phyloP scores from a whole-genome alignment of 2,329 filamentous ascomycete species.

The Hypoxylon sp. region DNA sequence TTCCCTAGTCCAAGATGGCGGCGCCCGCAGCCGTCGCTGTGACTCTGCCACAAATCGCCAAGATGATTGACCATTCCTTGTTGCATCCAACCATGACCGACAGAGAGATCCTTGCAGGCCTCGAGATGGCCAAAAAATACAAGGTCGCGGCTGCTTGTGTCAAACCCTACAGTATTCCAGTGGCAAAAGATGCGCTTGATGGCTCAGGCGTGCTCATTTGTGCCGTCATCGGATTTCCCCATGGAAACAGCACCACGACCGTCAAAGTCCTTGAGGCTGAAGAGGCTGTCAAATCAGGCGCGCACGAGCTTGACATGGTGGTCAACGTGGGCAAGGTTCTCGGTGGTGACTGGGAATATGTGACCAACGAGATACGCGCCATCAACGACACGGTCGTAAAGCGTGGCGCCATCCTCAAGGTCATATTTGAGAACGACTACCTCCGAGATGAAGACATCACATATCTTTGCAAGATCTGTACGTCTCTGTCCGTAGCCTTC shows the following conservation, averaged over 20 bases:
- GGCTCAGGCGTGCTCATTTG: conserved; percentile 65
- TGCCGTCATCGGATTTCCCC: conserved; percentile 72
- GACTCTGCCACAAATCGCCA: conserved; percentile 63
- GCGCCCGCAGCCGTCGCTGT: conserved; percentile 53
- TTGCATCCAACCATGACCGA: conserved; percentile 74
- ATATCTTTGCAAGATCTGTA: conserved; percentile 68
- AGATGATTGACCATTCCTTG: conserved; percentile 72
- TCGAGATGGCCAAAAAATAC: conserved; percentile 62
- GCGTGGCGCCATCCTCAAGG: conserved; percentile 65
- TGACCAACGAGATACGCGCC: conserved; percentile 63
- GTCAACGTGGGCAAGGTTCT: conserved; percentile 71
- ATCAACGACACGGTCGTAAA: conserved; percentile 63
- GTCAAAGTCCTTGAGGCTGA: conserved; percentile 68
- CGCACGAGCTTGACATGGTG: conserved; percentile 71
- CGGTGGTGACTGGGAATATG: conserved; percentile 68
- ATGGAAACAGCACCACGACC: conserved; percentile 67
- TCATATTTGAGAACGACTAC: conserved; percentile 74
- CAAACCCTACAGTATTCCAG: conserved; percentile 68
- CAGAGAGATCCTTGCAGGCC: conserved; percentile 62
- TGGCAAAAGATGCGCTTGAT: conserved; percentile 62
- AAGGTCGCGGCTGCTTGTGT: conserved; percentile 69
- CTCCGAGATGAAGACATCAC: conserved; percentile 64
- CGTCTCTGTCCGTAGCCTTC: conserved; percentile 64
- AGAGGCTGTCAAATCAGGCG: conserved; percentile 62
- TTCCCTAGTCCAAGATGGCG: conserved; percentile 22